Base-by-base conservation (phyloP, 148 eudicot species). In the Diospyros kaki region DNA sequence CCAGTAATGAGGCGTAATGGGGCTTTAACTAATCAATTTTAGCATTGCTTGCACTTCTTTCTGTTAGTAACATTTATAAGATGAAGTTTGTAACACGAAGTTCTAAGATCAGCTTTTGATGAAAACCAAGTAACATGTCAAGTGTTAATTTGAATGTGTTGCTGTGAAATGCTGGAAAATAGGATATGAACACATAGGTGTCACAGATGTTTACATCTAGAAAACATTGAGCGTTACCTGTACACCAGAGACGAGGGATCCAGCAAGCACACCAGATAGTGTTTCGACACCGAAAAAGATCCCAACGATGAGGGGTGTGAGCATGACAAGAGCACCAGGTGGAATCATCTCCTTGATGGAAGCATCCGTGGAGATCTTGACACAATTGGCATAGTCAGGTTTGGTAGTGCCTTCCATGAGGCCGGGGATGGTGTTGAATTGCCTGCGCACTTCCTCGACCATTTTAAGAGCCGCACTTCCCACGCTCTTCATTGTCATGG, bases 401-500 rank as follows among this genome's bases (percentile, higher is more conserved):
- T 89, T 94, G 68, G 91, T 84, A 74, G 78, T 76, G 69, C 98
- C 98, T 80, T 94, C 98, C 97, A 94, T 89, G 80, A 94, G 85
- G 48, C 98, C 98, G 10, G 98, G 97, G 73, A 94, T 94, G 67
- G 88, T 86, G 86, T 91, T 94, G 74, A 94, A 94, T 79, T 94
- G 98, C 74, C 98, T 81, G 51, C 98, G 93, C 11, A 94, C 98
- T 81, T 94, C 98, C 79, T 94, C 98, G 72, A 94, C 98, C 98
- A 94, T 94, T 79, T 88, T 87, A 71, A 94, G 82, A 63, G 98
- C 98, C 56, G 98, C 98, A 71, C 81, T 91, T 51, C 98, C 98
- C 45, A 94, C 98, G 74, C 98, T 94, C 90, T 94, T 94, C 98
- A 94, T 94, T 70, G 98, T 94, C 98, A 94, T 91, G 79, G 98